A percentile compares a stretch with the other conserved stretches of the same genome.
phyloP scores from a whole-genome alignment of 768 basidiomycete species.

The Dacryopinax primogenitus region DNA sequence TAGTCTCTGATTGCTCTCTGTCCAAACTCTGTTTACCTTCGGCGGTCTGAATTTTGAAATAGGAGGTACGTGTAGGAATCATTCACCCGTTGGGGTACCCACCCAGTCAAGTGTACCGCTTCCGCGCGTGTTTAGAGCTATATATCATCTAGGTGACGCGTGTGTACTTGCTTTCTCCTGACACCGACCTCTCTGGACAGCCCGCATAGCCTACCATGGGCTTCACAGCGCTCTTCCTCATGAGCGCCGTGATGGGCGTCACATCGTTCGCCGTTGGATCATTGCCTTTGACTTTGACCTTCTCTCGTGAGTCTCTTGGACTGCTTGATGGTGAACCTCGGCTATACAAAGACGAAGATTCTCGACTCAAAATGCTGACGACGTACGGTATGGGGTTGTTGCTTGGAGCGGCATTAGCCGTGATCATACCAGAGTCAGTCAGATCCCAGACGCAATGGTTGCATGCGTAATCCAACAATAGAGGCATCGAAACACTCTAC shows the following conservation, averaged over 20 bases:
- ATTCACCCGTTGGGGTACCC: neutral
- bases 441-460: neutral
- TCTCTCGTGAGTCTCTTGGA: constrained; percentile 8
- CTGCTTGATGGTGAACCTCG: constrained; percentile 1
- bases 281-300: constrained; percentile 3
- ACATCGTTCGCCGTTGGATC: constrained; percentile 1
- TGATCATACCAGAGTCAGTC: constrained; percentile 87
- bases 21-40: neutral
- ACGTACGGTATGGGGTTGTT: constrained; percentile 70
- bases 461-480: constrained; percentile 22
- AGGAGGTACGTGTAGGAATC: neutral
- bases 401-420: constrained; percentile 76
- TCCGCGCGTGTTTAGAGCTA: neutral
- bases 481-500: constrained; percentile 55
- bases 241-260: constrained; percentile 8
- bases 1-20: no score
- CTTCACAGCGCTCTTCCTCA: neutral
- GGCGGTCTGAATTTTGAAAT: neutral
- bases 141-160: neutral
- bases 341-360: constrained; percentile 31
- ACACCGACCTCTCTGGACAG: neutral
- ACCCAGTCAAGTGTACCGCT: neutral
- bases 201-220: neutral
- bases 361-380: constrained; percentile 36
- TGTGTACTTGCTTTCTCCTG: neutral